Percentiles rank a stretch among this genome's conserved stretches.
phyloP scores from a whole-genome alignment of 352 stramenopile species.

The Globisporangium orthogonon region DNA sequence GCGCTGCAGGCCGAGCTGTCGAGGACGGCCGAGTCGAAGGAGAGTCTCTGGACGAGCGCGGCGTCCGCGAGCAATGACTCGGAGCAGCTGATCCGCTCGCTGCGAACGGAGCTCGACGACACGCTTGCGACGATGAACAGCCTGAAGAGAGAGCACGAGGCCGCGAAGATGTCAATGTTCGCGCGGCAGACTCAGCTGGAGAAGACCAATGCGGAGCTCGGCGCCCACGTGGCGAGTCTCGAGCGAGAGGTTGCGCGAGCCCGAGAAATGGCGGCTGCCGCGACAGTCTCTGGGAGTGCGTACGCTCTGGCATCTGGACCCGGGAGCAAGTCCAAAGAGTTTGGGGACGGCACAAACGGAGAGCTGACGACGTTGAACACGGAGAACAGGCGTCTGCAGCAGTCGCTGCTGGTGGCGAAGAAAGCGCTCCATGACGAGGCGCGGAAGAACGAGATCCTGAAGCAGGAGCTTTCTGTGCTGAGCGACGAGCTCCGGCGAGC shows the following conservation, averaged over 20 bases:
- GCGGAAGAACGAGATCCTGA: constrained; percentile 54
- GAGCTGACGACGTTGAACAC: constrained; percentile 32
- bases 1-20: constrained; percentile 39
- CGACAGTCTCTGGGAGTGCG: background rate
- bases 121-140: constrained; percentile 45
- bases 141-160: constrained; percentile 58
- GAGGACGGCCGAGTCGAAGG: constrained; percentile 52
- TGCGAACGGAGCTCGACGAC: constrained; percentile 62
- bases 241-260: constrained; percentile 49
- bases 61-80: constrained; percentile 64
- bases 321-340: constrained; percentile 1
- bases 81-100: constrained; percentile 49
- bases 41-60: constrained; percentile 59
- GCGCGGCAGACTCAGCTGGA: constrained; percentile 69
- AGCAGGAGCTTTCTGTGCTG: constrained; percentile 56
- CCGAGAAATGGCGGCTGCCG: constrained; percentile 18
- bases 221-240: constrained; percentile 53
- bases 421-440: constrained; percentile 71
- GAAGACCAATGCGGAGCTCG: constrained; percentile 66
- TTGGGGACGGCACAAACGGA: constrained; percentile 5
- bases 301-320: background rate
- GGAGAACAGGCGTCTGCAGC: constrained; percentile 54
- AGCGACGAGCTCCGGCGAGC: constrained; percentile 44
- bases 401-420: constrained; percentile 62
- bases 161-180: constrained; percentile 67